Evolutionary conservation across 2,329 filamentous ascomycete species (phyloP), one percentile per base, ranked within the genome.

Genomic region (Aureobasidium vineae): DNA sequence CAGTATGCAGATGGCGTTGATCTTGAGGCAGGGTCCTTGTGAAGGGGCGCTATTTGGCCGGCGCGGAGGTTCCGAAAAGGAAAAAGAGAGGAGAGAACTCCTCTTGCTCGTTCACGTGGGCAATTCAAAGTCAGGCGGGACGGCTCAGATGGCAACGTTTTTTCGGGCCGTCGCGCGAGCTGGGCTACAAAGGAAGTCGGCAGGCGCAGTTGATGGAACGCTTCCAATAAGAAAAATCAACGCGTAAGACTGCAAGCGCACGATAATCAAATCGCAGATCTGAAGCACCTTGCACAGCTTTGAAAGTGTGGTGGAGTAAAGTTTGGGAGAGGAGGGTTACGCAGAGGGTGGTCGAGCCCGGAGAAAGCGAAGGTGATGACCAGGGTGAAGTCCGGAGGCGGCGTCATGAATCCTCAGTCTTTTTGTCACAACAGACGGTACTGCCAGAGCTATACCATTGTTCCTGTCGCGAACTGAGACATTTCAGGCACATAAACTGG

Each of bases 251-350:
- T 49, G 41, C 33, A 43, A 60, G 57, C 10, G 26, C 57, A 61
- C 57, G 57, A 61, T 61, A 61, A 61, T 26, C 16, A 15, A 23
- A 49, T 59, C 41, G 57, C 43, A 49, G 57, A 61, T 49, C 57
- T 61, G 41, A 49, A 61, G 57, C 57, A 61, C 57, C 57, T 49
- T 49, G 31, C 57, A 61, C 57, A 36, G 57, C 57, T 49, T 49
- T 8, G 13, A 36, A 28, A 21, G 40, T 33, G 38, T 31, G 41
- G 57, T 47, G 23, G 31, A 61, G 41, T 38, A 61, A 36, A 49
- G 57, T 47, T 60, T 28, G 57, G 23, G 16, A 49, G 41, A 38
- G 11, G 57, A 49, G 43, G 57, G 57, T 61, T 36, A 38, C 57
- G 41, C 57, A 61, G 43, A 38, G n/a, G n/a, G 23, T 49, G 40